Evolutionary conservation across 1,139 yeast species (phyloP).

Genomic region (Lodderomyces pseudojiufengensis): DNA sequence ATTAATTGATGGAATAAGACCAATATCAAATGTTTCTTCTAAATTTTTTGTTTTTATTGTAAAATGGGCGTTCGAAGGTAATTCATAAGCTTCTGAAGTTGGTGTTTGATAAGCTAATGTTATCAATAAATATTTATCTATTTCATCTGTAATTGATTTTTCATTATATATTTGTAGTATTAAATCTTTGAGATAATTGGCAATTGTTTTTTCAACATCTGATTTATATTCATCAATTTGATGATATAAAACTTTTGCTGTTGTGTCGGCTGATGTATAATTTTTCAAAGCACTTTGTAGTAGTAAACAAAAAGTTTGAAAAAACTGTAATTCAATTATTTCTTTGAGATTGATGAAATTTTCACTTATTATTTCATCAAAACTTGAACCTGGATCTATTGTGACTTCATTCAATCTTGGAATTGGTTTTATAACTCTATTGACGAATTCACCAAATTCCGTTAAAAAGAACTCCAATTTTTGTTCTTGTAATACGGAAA

Average conservation of each 20-base stretch:
- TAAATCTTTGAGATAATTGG: background rate
- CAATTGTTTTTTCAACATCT: slow-evolving; percentile 1
- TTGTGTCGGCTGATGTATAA: slow-evolving; percentile 6
- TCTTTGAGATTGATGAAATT: slow-evolving; percentile 22
- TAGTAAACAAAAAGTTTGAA: slow-evolving; percentile 25
- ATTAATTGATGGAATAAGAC: background rate
- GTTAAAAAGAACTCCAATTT: slow-evolving; percentile 18
- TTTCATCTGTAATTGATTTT: slow-evolving; percentile 12
- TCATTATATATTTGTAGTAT: slow-evolving; percentile 2
- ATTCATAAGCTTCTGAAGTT: no score
- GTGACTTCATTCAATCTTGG: background rate
- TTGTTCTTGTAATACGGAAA: slow-evolving; percentile 13
- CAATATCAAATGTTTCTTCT: slow-evolving; percentile 23
- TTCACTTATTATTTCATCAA: slow-evolving; percentile 11
- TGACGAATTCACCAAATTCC: slow-evolving; percentile 18
- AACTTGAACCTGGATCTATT: background rate
- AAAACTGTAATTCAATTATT: slow-evolving; percentile 24
- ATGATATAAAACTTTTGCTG: background rate
- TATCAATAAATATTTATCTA: slow-evolving; percentile 28
- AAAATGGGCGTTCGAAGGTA: no score
- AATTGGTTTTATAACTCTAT: background rate
- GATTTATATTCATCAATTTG: background rate
- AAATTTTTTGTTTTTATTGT: no score
- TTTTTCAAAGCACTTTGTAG: slow-evolving; percentile 18
- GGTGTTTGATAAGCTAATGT: slow-evolving; percentile 15